Conservation (phyloP, 106 monocot species). For the Apostasia ramifera region DNA sequence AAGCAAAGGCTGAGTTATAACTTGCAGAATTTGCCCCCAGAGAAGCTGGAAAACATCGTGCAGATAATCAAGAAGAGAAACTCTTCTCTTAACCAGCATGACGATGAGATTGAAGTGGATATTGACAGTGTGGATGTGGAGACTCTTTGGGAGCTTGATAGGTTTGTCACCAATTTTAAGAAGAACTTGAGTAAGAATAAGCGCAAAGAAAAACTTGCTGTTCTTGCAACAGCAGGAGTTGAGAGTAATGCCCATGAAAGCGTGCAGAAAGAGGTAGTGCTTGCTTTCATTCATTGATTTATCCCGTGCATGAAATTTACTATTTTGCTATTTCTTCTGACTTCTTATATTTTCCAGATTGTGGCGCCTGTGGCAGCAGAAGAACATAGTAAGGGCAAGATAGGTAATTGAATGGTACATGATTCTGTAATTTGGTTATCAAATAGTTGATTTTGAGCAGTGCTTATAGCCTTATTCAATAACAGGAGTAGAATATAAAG, state of each 20-base stretch:
- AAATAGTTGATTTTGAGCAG: neutral
- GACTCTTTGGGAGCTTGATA: slow-evolving; percentile 99
- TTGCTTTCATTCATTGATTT: neutral
- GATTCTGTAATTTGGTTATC: neutral
- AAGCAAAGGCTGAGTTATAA: slow-evolving; percentile 85
- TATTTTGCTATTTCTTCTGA: neutral
- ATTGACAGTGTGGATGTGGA: slow-evolving; percentile 92
- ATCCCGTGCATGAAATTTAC: neutral
- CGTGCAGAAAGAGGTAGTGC: slow-evolving; percentile 27
- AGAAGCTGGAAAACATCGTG: slow-evolving; percentile 81
- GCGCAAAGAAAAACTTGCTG: slow-evolving; percentile 75
- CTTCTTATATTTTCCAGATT: slow-evolving; percentile 17
- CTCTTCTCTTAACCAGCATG: slow-evolving; percentile 73
- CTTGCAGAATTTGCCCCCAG: slow-evolving; percentile 75
- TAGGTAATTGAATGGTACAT: slow-evolving; percentile 20
- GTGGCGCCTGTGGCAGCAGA: slow-evolving; percentile 22
- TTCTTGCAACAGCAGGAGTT: slow-evolving; percentile 22
- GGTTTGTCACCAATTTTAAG: slow-evolving; percentile 93
- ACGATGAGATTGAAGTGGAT: slow-evolving; percentile 98
- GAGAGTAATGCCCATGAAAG: slow-evolving; percentile 17
- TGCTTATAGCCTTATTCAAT: neutral
- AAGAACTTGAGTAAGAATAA: slow-evolving; percentile 97
- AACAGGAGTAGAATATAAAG: slow-evolving; percentile 29
- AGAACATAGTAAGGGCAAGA: slow-evolving; percentile 27
- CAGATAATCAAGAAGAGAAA: slow-evolving; percentile 97